Conservation (phyloP, 352 stramenopile genomes). For the Globisporangium nodosum region DNA sequence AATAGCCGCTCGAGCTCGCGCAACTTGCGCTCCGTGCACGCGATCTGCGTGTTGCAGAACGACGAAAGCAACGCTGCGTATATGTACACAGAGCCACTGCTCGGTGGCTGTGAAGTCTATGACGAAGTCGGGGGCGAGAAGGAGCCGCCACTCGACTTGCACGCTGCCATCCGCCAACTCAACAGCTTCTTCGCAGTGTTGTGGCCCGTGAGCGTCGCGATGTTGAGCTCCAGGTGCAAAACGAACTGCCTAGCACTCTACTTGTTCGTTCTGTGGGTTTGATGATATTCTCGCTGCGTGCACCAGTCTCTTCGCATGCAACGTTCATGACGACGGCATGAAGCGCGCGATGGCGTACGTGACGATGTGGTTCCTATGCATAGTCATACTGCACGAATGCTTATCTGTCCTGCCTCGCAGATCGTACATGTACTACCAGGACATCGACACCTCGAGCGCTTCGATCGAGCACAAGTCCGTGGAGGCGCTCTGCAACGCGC, state of each 20-base stretch:
- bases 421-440: conserved; percentile 78
- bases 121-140: conserved; percentile 5
- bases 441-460: conserved; percentile 42
- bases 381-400: background rate
- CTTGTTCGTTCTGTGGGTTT: background rate
- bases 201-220: conserved; percentile 68
- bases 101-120: conserved; percentile 13
- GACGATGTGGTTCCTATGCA: background rate
- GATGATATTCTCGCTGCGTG: background rate
- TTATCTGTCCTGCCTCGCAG: conserved; percentile 14
- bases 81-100: conserved; percentile 53
- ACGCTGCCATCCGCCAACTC: conserved; percentile 46
- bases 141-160: conserved; percentile 23
- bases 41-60: conserved; percentile 20
- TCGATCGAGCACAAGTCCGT: conserved; percentile 42
- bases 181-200: conserved; percentile 74
- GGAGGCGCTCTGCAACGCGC: conserved; percentile 66
- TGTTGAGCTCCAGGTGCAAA: conserved; percentile 54
- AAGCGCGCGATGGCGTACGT: conserved; percentile 53
- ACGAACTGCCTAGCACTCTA: background rate
- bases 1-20: conserved; percentile 31
- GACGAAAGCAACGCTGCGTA: conserved; percentile 20
- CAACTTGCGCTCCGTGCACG: conserved; percentile 19
- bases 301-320: conserved; percentile 42
- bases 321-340: conserved; percentile 39